phyloP scores from a whole-genome alignment of 148 eudicot species.

The Amaranthus hypochondriacus region DNA sequence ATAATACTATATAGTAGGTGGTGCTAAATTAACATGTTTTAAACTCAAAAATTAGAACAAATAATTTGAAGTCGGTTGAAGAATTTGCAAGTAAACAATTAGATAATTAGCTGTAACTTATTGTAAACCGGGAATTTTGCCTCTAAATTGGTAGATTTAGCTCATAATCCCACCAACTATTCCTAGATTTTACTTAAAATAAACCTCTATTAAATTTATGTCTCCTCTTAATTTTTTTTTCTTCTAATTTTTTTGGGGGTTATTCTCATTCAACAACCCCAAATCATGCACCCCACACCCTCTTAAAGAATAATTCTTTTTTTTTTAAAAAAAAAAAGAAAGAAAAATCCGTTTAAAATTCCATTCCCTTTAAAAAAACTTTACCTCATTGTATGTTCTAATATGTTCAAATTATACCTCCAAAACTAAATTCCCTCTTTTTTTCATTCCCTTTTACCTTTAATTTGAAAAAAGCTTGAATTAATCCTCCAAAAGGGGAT shows the following conservation, averaged over 20 bases:
- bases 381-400: neutral
- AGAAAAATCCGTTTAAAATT: neutral
- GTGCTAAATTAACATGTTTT: neutral
- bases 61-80: conserved; percentile 16
- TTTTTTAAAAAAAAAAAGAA: neutral
- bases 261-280: neutral
- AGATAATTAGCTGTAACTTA: conserved; percentile 26
- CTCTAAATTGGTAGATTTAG: conserved; percentile 4
- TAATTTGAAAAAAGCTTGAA: neutral
- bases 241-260: neutral
- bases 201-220: conserved; percentile 6
- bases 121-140: conserved; percentile 23
- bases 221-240: conserved; percentile 9
- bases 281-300: conserved; percentile 37
- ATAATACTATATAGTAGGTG: too few species aligned
- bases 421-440: neutral
- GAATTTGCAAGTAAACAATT: conserved; percentile 8
- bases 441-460: neutral
- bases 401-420: neutral
- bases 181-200: conserved; percentile 26
- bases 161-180: conserved; percentile 18
- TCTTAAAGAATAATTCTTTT: conserved; percentile 17
- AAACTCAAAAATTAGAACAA: neutral
- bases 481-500: neutral
- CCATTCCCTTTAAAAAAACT: conserved; percentile 2